Percentiles rank a stretch among this genome's conserved stretches.
phyloP scores from a whole-genome alignment of 345 rosid genomes.

The Acer negundo region DNA sequence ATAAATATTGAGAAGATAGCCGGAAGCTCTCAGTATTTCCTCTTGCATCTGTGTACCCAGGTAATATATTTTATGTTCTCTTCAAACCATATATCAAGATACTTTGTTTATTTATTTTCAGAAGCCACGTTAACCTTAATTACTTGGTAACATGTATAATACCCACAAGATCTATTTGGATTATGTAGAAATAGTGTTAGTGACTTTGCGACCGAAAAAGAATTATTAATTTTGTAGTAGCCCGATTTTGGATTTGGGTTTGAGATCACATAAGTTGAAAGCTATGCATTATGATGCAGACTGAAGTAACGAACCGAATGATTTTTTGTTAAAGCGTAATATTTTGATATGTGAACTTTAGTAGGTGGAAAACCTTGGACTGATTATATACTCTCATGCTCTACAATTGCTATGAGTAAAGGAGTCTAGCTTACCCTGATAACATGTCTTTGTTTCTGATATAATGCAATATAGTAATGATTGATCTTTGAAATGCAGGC shows the following conservation, averaged over 20 bases:
- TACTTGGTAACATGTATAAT: too few relatives aligned
- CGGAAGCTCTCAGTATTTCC: conserved; percentile 75
- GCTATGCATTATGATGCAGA: background rate
- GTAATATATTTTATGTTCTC: conserved; percentile 29
- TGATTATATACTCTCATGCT: background rate
- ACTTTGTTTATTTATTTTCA: background rate
- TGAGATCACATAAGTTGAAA: background rate
- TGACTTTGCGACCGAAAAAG: background rate
- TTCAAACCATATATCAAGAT: background rate
- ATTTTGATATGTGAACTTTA: background rate
- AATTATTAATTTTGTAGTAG: background rate
- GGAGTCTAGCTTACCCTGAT: background rate
- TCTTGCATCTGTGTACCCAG: conserved; percentile 93
- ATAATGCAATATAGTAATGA: background rate
- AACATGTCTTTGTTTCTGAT: background rate
- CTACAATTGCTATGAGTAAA: background rate
- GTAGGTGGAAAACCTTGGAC: background rate
- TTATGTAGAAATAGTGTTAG: too few relatives aligned
- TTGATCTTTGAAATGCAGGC: conserved; percentile 55
- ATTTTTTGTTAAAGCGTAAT: background rate
- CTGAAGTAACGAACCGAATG: background rate
- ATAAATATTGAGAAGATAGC: conserved; percentile 82
- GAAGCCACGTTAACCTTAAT: too few relatives aligned
- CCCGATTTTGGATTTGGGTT: background rate
- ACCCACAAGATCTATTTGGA: background rate